phyloP scores from a whole-genome alignment of 2,329 filamentous ascomycete genomes.

The Microdochium paspali region DNA sequence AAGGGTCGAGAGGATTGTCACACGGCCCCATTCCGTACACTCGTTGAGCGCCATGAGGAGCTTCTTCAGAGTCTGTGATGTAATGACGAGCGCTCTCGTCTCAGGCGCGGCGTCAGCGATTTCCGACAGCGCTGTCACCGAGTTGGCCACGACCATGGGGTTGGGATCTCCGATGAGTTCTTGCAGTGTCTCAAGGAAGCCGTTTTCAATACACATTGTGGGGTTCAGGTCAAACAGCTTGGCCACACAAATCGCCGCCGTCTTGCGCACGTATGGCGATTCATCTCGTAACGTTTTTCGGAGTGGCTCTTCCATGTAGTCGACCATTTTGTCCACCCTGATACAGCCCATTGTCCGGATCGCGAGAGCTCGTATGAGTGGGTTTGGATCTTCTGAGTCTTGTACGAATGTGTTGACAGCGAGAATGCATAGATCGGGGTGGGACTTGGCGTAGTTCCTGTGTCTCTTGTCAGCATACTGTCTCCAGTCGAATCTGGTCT shows the following conservation, averaged over 20 bases:
- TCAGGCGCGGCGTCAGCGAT: conserved; percentile 87
- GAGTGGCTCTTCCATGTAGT: conserved; percentile 98
- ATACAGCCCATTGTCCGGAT: conserved; percentile 99
- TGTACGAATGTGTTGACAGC: conserved; percentile 99
- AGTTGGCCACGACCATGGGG: conserved; percentile 98
- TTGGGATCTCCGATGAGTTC: conserved; percentile 96
- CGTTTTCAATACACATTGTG: conserved; percentile 87
- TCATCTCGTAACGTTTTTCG: conserved; percentile 95
- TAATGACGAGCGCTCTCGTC: conserved; percentile 77
- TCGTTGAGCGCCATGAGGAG: conserved; percentile 94
- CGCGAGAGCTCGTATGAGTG: conserved; percentile 84
- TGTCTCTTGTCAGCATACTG: conserved; percentile 9
- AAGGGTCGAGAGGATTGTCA: conserved; percentile 83
- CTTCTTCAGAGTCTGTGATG: conserved; percentile 79
- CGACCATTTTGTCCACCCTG: conserved; percentile 97
- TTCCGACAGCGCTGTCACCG: conserved; percentile 85
- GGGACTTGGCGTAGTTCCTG: conserved; percentile 99
- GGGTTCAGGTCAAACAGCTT: conserved; percentile 97
- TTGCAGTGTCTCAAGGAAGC: conserved; percentile 86
- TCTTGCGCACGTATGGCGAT: conserved; percentile 97
- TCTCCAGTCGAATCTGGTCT: neutral
- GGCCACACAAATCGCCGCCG: conserved; percentile 92
- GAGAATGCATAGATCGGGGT: conserved; percentile 95
- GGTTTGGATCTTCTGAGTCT: conserved; percentile 97
- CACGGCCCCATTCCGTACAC: conserved; percentile 96